These are phyloP conservation scores for Cryphonectria naterciae DNA, from an alignment of 2,329 filamentous ascomycete species.

Conservation along the genomic window DNA sequence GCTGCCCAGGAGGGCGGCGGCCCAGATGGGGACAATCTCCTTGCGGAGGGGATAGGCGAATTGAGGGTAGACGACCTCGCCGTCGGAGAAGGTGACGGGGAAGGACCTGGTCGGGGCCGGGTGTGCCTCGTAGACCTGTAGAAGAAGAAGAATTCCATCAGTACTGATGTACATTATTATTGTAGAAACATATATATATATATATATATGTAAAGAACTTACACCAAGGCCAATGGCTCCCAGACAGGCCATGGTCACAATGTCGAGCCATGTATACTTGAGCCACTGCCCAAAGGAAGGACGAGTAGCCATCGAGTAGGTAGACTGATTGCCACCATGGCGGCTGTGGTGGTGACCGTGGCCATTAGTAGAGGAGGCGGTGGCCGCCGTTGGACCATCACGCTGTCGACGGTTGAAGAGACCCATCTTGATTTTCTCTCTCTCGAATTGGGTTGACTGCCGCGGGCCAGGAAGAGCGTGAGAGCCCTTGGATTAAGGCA, in stretches of 20 bases:
- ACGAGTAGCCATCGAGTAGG: constrained; percentile 34
- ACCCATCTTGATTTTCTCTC: constrained; percentile 31
- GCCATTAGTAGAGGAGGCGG: constrained; percentile 7
- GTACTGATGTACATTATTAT: background rate
- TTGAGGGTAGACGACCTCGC: constrained; percentile 70
- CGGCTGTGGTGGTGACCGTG: constrained; percentile 17
- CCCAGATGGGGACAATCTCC: constrained; percentile 73
- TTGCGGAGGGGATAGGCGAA: constrained; percentile 73
- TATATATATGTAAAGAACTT: constrained; percentile 37
- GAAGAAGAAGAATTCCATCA: background rate
- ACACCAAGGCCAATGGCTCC: constrained; percentile 70
- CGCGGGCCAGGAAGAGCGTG: background rate
- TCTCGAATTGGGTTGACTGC: background rate
- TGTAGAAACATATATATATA: background rate
- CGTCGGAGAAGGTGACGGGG: constrained; percentile 67
- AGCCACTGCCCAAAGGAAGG: constrained; percentile 68
- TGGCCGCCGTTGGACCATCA: constrained; percentile 24
- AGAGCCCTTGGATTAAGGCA: background rate
- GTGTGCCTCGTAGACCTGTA: constrained; percentile 63
- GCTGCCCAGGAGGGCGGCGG: constrained; percentile 66
- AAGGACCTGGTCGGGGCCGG: constrained; percentile 73
- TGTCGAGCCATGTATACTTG: constrained; percentile 68
- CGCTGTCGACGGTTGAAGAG: constrained; percentile 34
- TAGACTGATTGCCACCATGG: constrained; percentile 27
- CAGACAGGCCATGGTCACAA: constrained; percentile 68